Evolutionary conservation across 1,284 basidiomycete genomes (phyloP).

Genomic region (Cutaneotrichosporon cutaneum): DNA sequence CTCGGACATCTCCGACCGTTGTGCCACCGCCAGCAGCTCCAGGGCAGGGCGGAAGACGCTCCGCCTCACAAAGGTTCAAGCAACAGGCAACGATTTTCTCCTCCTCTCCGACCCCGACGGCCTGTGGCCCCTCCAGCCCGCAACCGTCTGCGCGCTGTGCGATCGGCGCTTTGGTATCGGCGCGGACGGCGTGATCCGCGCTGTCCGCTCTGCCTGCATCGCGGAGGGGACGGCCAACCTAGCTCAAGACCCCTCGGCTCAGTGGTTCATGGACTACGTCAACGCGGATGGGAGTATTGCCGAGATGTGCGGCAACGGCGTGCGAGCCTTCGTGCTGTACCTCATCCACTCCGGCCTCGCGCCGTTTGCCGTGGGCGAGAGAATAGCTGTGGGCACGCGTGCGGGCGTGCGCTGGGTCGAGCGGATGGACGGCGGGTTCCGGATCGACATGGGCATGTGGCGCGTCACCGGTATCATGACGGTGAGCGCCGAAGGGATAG

Average conservation of each 20-base stretch:
- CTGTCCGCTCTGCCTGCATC: neutral
- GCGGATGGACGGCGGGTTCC: neutral
- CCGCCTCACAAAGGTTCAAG: neutral
- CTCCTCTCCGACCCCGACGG: neutral
- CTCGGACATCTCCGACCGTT: neutral
- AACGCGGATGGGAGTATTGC: neutral
- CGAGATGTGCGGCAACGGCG: slow-evolving; percentile 3
- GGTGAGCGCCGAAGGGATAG: neutral
- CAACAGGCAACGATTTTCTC: slow-evolving; percentile 2
- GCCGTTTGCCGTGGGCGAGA: neutral
- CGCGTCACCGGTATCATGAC: neutral
- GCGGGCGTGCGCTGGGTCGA: neutral
- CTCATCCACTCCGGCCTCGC: neutral
- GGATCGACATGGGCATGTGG: neutral
- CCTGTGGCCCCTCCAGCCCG: neutral
- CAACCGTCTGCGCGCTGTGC: neutral
- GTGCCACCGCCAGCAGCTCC: too few species aligned
- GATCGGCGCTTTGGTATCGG: neutral
- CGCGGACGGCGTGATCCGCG: neutral
- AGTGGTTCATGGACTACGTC: slow-evolving; percentile 2
- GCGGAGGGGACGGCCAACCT: neutral
- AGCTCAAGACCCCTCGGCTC: neutral
- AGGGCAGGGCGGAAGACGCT: neutral
- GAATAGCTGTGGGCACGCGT: neutral
- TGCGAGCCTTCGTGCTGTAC: neutral